Base-by-base conservation (phyloP, 73 alveolate species). In the Stentor roeselii region DNA sequence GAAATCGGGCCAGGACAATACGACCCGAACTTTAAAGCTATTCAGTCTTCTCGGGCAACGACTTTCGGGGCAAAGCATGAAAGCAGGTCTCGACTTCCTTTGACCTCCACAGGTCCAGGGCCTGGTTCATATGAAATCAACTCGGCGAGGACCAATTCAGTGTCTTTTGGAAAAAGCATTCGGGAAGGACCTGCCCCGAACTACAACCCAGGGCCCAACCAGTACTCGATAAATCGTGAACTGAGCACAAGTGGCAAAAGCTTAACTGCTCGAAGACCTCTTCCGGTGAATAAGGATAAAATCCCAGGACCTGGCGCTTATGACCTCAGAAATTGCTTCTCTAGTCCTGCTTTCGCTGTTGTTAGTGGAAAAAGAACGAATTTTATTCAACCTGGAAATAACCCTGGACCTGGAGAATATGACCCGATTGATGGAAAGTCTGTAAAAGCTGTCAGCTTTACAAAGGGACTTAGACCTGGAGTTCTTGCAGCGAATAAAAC, bases 221-320 rank as follows among this genome's bases (percentile, higher is more conserved):
- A 30, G 6, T 60, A 60, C 30, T 6, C 11, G 3, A 21, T 60
- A 4, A 4, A 4, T 6, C 14, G 78, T 14, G 78, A 60, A 3
- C 34, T 60, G 78, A 11, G 30, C 6, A 60, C 6, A 27, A 4
- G 11, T 6, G 78, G 78, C 6, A 60, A 60, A 60, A 21, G 40
- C 36, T 6, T 60, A 6, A 27, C 39, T 3, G 14, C 78, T 6
- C 11, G 36, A 21, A 3, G 78, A 14, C 36, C 39, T 3, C 14
- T 60, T 6, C 78, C 78, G 30, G 36, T 11, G 6, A 60, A 60
- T 3, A 27, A 60, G 3, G 11, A 4, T 27, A 6, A 27, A 14
- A 38, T 27, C 4, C 78, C 78, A 60, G 78, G 78, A 3, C 78
- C 78, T 21, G 78, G 78, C 6, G 78, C 78, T 60, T 60, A 60